These are phyloP conservation scores for Nannochloris sp. DNA, from an alignment of 139 green algal genomes.

Conservation along the genomic window DNA sequence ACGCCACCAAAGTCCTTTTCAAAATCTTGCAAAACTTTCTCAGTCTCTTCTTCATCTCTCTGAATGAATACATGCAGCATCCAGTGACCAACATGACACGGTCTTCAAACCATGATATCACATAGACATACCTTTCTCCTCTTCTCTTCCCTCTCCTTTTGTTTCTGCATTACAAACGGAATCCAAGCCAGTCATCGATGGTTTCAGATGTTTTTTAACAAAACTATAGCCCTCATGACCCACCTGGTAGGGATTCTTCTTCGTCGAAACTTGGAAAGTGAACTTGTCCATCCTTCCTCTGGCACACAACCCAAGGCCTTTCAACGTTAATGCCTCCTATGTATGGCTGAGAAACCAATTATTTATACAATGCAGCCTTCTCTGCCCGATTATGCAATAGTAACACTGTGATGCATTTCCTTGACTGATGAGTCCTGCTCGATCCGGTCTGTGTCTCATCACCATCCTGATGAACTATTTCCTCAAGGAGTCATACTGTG, in stretches of 20 bases:
- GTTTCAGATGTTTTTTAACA: neutral
- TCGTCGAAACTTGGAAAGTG: constrained; percentile 38
- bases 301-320: neutral
- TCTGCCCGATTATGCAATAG: too few relatives aligned
- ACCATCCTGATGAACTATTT: too few relatives aligned
- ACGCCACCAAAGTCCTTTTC: constrained; percentile 66
- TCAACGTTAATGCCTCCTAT: neutral
- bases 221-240: neutral
- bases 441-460: too few relatives aligned
- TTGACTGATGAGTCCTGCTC: too few relatives aligned
- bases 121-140: constrained; percentile 49
- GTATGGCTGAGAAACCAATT: too few relatives aligned
- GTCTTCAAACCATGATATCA: too few relatives aligned
- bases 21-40: constrained; percentile 84
- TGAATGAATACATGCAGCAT: constrained; percentile 26
- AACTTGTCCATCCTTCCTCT: constrained; percentile 6
- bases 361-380: too few relatives aligned
- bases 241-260: constrained; percentile 79
- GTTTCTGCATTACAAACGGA: constrained; percentile 43
- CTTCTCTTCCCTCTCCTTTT: constrained; percentile 82
- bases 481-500: too few relatives aligned
- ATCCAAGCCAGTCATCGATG: neutral
- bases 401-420: too few relatives aligned
- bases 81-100: neutral
- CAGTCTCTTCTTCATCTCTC: constrained; percentile 73